Evolutionary conservation across 768 basidiomycete genomes (phyloP), one percentile per base, ranked within the genome.

Genomic region (Chlorophyllum brunneum): DNA sequence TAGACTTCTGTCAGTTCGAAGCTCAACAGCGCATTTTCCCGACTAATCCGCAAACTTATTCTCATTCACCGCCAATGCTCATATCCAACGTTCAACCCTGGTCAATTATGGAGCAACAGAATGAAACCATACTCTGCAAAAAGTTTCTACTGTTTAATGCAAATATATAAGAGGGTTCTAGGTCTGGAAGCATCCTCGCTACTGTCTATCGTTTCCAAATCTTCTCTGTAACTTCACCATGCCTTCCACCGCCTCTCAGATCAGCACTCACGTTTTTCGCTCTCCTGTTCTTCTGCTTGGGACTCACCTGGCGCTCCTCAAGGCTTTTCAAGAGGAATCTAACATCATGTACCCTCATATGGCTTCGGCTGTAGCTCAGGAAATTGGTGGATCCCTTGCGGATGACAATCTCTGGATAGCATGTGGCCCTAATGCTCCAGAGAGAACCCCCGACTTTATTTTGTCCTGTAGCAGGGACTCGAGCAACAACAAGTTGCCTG

Each of bases 401-500:
- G 24, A 37, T 15, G 42, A 52, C 37, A 20, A 26, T 20, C 26
- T 52, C 13, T 44, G 51, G 50, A 51, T 51, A 3, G 37, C 33
- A 23, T 44, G 51, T 33, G 5, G 10, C 10, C 34, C 51, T 22
- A 42, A 13, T 5, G 34, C n/a, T 18, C 24, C 34, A 37, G 23
- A 18, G 24, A 24, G 26, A 24, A 23, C 16, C 11, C 41, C 72
- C 20, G 66, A 72, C 37, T 72, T 79, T 51, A 58, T 82, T 5
- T 64, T 82, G 3, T 73, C 79, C 13, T 81, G 78, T 58, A 78
- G 72, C 2, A 56, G 65, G 26, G 72, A 72, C 2, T 55, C 59
- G 4, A 56, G 80, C 23, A 79, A 71, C 9, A 59, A 68, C 13
- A 60, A 68, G 26, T 78, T 80, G 45, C 82, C 81, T 2, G 59